phyloP scores from a whole-genome alignment of 169 alveolate species.

The Nephromyces sp. region DNA sequence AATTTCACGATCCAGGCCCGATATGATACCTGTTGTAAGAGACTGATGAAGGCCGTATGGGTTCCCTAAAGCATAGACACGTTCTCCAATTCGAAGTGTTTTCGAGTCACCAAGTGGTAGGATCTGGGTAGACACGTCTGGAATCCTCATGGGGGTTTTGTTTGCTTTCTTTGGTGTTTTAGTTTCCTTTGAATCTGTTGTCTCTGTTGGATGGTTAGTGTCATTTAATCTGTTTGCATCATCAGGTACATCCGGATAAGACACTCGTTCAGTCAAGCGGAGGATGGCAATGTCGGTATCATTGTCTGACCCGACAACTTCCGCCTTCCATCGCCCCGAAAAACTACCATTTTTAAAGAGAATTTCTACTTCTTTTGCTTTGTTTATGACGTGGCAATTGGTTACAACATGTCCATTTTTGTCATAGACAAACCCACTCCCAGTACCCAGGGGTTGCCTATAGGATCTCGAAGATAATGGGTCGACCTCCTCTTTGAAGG shows the following conservation, averaged over 20 bases:
- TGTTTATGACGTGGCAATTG: constrained; percentile 10
- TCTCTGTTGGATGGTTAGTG: too few species aligned
- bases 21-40: constrained; percentile 5
- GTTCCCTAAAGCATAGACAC: not conserved
- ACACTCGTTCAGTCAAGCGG: not conserved
- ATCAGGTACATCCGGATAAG: too few species aligned
- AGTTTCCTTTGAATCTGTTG: not conserved
- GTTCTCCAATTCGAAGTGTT: not conserved
- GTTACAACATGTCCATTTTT: constrained; percentile 3
- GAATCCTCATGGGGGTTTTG: not conserved
- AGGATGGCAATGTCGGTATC: constrained; percentile 11
- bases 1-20: constrained; percentile 14
- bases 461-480: not conserved
- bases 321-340: not conserved
- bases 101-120: not conserved
- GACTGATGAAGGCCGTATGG: constrained; percentile 13
- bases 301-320: not conserved
- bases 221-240: too few species aligned
- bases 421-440: constrained; percentile 8
- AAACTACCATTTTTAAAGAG: not conserved
- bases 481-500: not conserved
- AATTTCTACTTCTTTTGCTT: not conserved
- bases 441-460: not conserved
- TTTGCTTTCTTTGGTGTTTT: not conserved
- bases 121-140: too few species aligned